Evolutionary conservation across 2,329 filamentous ascomycete species (phyloP), one percentile per base, ranked within the genome.

Genomic region (Ascomycota sp.): DNA sequence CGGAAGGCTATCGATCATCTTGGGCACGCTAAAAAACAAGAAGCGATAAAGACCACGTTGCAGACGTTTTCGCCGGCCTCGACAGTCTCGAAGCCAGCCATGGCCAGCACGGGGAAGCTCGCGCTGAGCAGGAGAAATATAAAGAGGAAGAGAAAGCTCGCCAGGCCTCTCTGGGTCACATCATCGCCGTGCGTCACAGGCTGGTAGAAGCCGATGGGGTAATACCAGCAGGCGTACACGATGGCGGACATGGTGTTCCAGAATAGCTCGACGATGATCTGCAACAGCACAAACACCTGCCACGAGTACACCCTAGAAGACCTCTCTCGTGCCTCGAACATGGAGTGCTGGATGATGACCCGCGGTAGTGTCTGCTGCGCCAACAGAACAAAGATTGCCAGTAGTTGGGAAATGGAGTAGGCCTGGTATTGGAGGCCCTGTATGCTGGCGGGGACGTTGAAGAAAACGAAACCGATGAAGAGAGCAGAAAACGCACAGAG

Each of bases 381-480:
- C 22, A 85, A 61, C 43, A 81, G 74, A 37, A 77, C 76, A 46
- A 92, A 91, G 45, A 91, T 70, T 26, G 75, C 86, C 33, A 78
- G 59, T 33, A 86, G 55, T 63, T 86, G 78, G 63, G 91, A 91
- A 38, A 89, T 76, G 45, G 72, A 66, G 47, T 91, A 91, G 61
- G 86, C 74, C 41, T 85, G 77, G 54, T 89, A 85, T 51, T 86
- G 78, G 9, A 91, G 60, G 31, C 81, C 82, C 45, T 83, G 77
- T 25, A 75, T 65, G 8, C 69, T 72, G 52, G 74, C 74, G 20
- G 70, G 68, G 1, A 77, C 71, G 25, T 69, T 63, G 61, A 68
- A 80, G 53, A 89, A 83, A 31, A 76, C 74, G 49, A 85, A 82
- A 20, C 80, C 81, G 42, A 89, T 79, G 49, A 86, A 91, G 9